These are phyloP conservation scores for Trematosphaeria pertusa DNA, from an alignment of 2,329 filamentous ascomycete genomes.

Conservation along the genomic window DNA sequence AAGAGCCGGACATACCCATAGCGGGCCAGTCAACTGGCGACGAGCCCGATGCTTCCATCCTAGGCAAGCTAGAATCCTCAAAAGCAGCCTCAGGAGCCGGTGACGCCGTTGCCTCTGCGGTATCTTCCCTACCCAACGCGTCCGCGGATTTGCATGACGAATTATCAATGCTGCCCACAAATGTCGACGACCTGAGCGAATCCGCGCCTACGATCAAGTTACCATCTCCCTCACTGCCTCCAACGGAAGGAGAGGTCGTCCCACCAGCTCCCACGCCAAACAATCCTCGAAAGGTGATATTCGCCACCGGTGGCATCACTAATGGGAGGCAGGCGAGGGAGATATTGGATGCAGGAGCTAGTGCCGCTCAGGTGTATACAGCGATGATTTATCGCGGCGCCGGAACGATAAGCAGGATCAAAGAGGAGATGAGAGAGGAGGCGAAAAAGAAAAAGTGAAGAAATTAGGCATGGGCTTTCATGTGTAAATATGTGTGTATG, in stretches of 20 bases:
- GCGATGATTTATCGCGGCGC: constrained; percentile 69
- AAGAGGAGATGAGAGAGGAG: constrained; percentile 57
- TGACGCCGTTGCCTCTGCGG: constrained; percentile 8
- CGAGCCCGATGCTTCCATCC: constrained; percentile 17
- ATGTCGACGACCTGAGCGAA: constrained; percentile 38
- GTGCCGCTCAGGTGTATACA: constrained; percentile 91
- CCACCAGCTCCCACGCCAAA: constrained; percentile 32
- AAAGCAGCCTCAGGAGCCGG: constrained; percentile 7
- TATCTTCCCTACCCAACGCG: constrained; percentile 13
- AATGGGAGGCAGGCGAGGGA: constrained; percentile 83
- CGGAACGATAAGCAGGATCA: constrained; percentile 65
- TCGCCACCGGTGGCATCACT: constrained; percentile 92
- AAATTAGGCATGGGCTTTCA: constrained; percentile 1
- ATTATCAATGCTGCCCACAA: constrained; percentile 27
- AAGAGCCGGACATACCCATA: constrained; percentile 13
- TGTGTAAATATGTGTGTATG: constrained; percentile 6
- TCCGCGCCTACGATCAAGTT: constrained; percentile 35
- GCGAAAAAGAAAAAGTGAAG: constrained; percentile 29
- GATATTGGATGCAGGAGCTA: constrained; percentile 86
- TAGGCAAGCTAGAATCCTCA: constrained; percentile 22
- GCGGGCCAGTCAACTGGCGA: constrained; percentile 18
- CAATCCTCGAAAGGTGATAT: constrained; percentile 74
- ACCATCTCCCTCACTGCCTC: constrained; percentile 22
- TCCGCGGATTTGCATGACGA: constrained; percentile 26
- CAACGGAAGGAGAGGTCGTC: constrained; percentile 11